These are phyloP conservation scores for Cercospora zeae-maydis DNA, from an alignment of 2,329 filamentous ascomycete species.

Conservation along the genomic window DNA sequence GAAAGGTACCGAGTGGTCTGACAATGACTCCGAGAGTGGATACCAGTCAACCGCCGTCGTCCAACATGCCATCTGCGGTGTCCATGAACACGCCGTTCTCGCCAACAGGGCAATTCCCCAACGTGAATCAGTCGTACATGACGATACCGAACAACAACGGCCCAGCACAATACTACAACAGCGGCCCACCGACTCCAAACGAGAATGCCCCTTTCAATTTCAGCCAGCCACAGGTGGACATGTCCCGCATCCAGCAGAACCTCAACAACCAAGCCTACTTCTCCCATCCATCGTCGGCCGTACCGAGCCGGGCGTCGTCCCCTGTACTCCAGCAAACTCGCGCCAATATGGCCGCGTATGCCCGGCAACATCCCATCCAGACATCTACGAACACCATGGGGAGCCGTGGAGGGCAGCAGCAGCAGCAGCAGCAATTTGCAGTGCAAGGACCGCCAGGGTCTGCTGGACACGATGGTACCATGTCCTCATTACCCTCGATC, in stretches of 20 bases:
- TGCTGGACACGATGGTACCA: conserved; percentile 16
- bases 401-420: neutral
- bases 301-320: conserved; percentile 69
- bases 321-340: conserved; percentile 49
- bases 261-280: conserved; percentile 31
- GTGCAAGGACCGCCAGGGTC: conserved; percentile 17
- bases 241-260: conserved; percentile 25
- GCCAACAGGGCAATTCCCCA: conserved; percentile 37
- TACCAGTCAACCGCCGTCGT: conserved; percentile 41
- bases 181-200: conserved; percentile 33
- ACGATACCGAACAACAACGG: conserved; percentile 33
- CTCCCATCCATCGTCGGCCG: conserved; percentile 33
- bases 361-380: conserved; percentile 31
- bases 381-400: conserved; percentile 29
- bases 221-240: conserved; percentile 27
- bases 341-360: conserved; percentile 36
- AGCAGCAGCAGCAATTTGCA: conserved; percentile 20
- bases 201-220: conserved; percentile 29
- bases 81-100: conserved; percentile 39
- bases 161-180: conserved; percentile 30
- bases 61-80: conserved; percentile 30
- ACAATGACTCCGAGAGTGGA: conserved; percentile 77
- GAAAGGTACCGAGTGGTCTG: conserved; percentile 67
- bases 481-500: conserved; percentile 15
- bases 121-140: conserved; percentile 33